Evolutionary conservation across 164 flowering plant genomes (phyloP).

Genomic region (Umbilicus rupestris): DNA sequence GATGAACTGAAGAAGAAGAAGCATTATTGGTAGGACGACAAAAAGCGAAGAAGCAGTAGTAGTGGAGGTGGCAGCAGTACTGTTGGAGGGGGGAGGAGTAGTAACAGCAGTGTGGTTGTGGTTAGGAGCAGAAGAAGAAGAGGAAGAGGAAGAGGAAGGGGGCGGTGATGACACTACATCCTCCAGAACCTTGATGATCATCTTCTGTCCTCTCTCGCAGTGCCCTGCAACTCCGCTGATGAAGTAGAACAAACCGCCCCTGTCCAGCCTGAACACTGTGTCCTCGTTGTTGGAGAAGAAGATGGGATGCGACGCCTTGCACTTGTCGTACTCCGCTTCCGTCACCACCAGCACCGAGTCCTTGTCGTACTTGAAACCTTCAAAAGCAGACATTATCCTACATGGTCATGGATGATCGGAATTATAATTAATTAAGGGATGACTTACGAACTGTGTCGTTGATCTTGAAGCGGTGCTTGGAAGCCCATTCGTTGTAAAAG

Average conservation of each 20-base stretch:
- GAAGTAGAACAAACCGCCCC: conserved; percentile 45
- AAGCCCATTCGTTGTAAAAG: conserved; percentile 56
- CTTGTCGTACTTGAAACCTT: conserved; percentile 44
- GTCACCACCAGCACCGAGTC: conserved; percentile 53
- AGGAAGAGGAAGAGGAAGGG: no score
- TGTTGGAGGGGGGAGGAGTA: no score
- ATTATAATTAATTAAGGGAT: no score
- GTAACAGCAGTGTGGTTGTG: no score
- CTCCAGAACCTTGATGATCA: conserved; percentile 52
- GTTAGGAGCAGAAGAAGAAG: no score
- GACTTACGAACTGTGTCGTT: conserved; percentile 52
- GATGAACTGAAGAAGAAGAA: no score
- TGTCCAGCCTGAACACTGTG: conserved; percentile 25
- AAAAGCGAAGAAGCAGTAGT: no score
- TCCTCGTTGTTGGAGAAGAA: conserved; percentile 57
- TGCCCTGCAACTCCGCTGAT: conserved; percentile 53
- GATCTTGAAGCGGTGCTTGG: conserved; percentile 41
- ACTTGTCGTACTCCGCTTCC: conserved; percentile 39
- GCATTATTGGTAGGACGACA: no score
- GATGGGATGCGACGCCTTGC: conserved; percentile 29
- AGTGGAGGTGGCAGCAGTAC: no score
- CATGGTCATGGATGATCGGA: no score
- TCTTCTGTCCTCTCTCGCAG: conserved; percentile 47
- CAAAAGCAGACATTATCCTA: no score
- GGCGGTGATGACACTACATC: no score